Base-by-base conservation (phyloP, 495 filamentous ascomycete species). In the Daldinia childiae region DNA sequence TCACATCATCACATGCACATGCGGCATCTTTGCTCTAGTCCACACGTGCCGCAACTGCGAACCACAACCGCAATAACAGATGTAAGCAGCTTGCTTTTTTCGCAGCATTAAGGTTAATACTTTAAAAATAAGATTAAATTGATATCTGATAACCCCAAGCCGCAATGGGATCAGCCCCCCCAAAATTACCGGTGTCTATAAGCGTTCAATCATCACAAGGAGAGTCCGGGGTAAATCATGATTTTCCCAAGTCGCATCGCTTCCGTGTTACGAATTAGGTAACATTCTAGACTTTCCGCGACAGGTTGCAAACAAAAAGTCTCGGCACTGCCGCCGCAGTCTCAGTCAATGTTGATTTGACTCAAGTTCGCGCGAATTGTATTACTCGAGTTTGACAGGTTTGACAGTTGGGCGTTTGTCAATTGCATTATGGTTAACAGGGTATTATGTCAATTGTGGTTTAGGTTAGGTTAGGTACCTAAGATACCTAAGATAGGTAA, bases 1-100 rank as follows among this genome's bases (percentile, higher is more conserved):
- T 65, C 57, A 63, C 69, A 64, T 64, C 60, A 64, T 72, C 60
- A 68, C 59, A 64, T 64, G 69, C 50, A 30, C 50, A 54, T 8
- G 26, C 48, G 3, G 29, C 45, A 29, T 66, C n/a, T n/a, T 52
- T 21, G 36, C 50, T 38, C 55, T 6, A 48, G 34, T 61, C 69
- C 32, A 56, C 69, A 72, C 69, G 64, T 72, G 69, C 63, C 7
- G 36, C 54, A 43, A 50, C 34, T 48, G 17, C 39, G 12, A 36
- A 14, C 39, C 39, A 15, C 39, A 48, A 48, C 43, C 43, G 6
- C 43, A 48, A 48, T 19, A 48, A 60, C 60, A 64, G 60, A 43
- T 62, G 61, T 68, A 65, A 65, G 50, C 45, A 60, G 8, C 9
- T 48, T 72, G 55, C 29, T 50, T 24, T 21, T 29, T 56, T 60